A percentile compares a stretch with the other conserved stretches of the same genome.
Evolutionary conservation across 2,329 filamentous ascomycete genomes (phyloP).

Genomic region (Cladosporium sp.): DNA sequence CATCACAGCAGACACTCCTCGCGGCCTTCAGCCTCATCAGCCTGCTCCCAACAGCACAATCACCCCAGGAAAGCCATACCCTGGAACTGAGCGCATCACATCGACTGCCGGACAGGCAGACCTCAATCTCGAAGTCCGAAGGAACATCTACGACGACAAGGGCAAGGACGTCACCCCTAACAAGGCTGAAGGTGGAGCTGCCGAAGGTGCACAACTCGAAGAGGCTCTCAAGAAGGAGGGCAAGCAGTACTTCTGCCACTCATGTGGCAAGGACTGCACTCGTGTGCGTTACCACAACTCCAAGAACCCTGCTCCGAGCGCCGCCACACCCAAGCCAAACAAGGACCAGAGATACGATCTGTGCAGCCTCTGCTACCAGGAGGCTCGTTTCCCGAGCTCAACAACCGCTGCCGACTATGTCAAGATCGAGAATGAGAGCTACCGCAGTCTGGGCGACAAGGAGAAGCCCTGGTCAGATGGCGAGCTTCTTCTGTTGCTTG

Average conservation of each 20-base stretch:
- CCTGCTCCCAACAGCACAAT: constrained; percentile 69
- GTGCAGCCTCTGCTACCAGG: constrained; percentile 85
- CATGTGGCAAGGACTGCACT: constrained; percentile 87
- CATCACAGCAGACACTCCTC: constrained; percentile 90
- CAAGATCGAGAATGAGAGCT: constrained; percentile 83
- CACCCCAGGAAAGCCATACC: constrained; percentile 56
- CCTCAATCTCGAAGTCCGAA: constrained; percentile 84
- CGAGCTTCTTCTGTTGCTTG: constrained; percentile 82
- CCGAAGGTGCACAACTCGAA: constrained; percentile 55
- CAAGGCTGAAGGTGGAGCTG: constrained; percentile 52
- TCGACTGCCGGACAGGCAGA: constrained; percentile 71
- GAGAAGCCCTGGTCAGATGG: constrained; percentile 89
- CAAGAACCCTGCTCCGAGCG: constrained; percentile 50
- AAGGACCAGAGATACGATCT: constrained; percentile 73
- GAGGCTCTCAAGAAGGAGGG: constrained; percentile 58
- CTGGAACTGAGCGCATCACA: constrained; percentile 66
- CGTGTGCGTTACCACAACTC: constrained; percentile 65
- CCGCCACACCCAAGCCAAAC: constrained; percentile 47
- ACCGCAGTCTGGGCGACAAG: constrained; percentile 72
- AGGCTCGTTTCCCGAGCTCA: constrained; percentile 75
- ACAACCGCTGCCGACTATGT: constrained; percentile 77
- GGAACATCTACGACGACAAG: constrained; percentile 92
- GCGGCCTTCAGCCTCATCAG: constrained; percentile 92
- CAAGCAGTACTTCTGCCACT: constrained; percentile 74
- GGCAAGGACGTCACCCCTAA: constrained; percentile 76